phyloP scores from a whole-genome alignment of 441 rosid species.

The Hura crepitans region DNA sequence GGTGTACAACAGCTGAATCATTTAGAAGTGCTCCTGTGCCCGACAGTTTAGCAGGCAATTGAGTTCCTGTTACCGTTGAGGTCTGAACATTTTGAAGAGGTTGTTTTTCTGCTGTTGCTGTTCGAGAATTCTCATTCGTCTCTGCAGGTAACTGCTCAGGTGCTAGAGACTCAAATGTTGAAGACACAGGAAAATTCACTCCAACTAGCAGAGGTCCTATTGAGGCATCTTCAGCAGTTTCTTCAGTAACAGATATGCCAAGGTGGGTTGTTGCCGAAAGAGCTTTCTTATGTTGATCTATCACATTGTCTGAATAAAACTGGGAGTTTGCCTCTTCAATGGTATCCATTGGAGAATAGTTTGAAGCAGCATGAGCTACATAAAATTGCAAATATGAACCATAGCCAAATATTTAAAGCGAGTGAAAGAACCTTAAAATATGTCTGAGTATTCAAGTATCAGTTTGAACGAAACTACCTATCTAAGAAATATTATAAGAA shows the following conservation, averaged over 20 bases:
- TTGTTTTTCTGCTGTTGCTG: neutral
- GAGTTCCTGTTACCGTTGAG: conserved; percentile 5
- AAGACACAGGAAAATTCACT: neutral
- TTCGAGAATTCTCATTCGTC: neutral
- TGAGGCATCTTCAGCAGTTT: conserved; percentile 4
- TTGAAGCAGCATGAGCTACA: neutral
- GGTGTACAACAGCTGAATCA: neutral
- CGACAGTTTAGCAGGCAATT: neutral
- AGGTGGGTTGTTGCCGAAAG: neutral
- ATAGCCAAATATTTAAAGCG: neutral
- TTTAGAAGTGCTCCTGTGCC: neutral
- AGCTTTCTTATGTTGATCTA: neutral
- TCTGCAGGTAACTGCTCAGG: conserved; percentile 9
- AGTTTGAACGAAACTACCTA: neutral
- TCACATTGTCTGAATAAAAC: neutral
- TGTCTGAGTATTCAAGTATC: neutral
- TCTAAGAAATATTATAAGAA: neutral
- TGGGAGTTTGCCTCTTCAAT: neutral
- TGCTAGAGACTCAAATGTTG: neutral
- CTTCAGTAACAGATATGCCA: neutral
- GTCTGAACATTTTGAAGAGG: conserved; percentile 1
- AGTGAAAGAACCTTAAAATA: neutral
- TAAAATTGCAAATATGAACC: neutral
- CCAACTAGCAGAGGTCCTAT: neutral
- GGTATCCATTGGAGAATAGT: neutral